Evolutionary conservation across 306 rosid genomes (phyloP), one percentile per base, ranked within the genome.

Genomic region (Acacia melanoxylon): DNA sequence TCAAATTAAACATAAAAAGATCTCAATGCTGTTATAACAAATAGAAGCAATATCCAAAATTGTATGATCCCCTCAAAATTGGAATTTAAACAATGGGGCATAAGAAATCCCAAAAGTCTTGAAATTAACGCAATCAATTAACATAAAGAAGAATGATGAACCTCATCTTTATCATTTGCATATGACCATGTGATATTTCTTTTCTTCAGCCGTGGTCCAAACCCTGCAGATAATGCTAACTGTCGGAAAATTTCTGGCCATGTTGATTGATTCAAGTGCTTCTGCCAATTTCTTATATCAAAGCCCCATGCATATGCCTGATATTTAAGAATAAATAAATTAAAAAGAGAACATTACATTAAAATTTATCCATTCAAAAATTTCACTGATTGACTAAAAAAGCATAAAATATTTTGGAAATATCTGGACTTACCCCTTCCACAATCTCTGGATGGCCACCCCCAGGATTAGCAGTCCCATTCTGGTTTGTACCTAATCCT

Each of bases 361-460:
- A 40, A 33, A 44, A 72, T 75, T 49, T 80, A 74, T 20, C 66
- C 27, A 58, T 72, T 17, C 20, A 44, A 76, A 10, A 79, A 84
- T 75, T 66, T 72, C 25, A 82, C 13, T 66, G 69, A 41, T 75
- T 77, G 81, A 33, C 70, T 61, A 48, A 33, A 71, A 71, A 77
- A 82, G 56, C 59, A 74, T 19, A 63, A 33, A 44, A 73, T 74
- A 72, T 61, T 75, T 77, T 58, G 19, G 31, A 72, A 79, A 75
- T 17, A 69, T 59, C n/a, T 69, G 52, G 77, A 75, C 74, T 89
- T 90, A 96, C 99, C 90, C 99, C 99, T 91, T 92, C 99, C 66
- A 96, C 98, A 85, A 96, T 92, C 80, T 96, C 94, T 41, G 94
- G 98, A 87, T 96, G 99, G 65, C 99, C 99, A 74, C 97, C 99